Conservation (phyloP, 108 stramenopile genomes). For the Nitzschia inconspicua region DNA sequence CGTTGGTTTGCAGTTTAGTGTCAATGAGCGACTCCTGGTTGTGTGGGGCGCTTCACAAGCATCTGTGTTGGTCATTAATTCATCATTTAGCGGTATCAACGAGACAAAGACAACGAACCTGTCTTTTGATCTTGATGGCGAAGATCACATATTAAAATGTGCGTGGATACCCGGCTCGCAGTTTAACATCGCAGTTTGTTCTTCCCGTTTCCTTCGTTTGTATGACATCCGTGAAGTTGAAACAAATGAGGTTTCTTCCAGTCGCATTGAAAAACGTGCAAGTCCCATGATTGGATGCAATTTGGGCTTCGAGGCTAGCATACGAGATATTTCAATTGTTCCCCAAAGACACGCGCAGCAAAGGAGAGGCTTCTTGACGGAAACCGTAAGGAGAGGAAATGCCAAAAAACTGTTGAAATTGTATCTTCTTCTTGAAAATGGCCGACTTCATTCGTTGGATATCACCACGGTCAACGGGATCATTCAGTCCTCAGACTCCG, state of each 20-base stretch:
- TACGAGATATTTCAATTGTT: constrained; percentile 25
- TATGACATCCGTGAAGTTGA: constrained; percentile 47
- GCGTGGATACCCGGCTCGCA: constrained; percentile 70
- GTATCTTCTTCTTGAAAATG: constrained; percentile 58
- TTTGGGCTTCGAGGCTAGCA: constrained; percentile 25
- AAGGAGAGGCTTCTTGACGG: neutral
- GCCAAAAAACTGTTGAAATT: constrained; percentile 16
- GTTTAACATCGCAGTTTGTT: constrained; percentile 46
- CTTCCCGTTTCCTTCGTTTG: constrained; percentile 54
- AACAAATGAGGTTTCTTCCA: constrained; percentile 6
- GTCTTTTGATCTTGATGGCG: constrained; percentile 40
- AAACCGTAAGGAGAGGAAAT: no score
- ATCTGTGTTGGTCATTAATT: constrained; percentile 44
- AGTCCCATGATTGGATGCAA: constrained; percentile 17
- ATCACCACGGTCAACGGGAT: constrained; percentile 37
- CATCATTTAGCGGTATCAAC: constrained; percentile 45
- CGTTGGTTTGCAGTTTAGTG: constrained; percentile 48
- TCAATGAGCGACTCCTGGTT: constrained; percentile 58
- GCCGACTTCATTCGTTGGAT: constrained; percentile 51
- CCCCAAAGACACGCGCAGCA: neutral
- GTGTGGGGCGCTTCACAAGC: constrained; percentile 68
- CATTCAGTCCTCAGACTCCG: constrained; percentile 15
- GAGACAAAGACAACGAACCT: constrained; percentile 39
- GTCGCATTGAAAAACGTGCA: neutral
- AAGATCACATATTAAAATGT: constrained; percentile 54